A percentile compares a stretch with the other conserved stretches of the same genome.
Conservation (phyloP, 1,284 basidiomycete genomes). For the Meira nashicola region DNA sequence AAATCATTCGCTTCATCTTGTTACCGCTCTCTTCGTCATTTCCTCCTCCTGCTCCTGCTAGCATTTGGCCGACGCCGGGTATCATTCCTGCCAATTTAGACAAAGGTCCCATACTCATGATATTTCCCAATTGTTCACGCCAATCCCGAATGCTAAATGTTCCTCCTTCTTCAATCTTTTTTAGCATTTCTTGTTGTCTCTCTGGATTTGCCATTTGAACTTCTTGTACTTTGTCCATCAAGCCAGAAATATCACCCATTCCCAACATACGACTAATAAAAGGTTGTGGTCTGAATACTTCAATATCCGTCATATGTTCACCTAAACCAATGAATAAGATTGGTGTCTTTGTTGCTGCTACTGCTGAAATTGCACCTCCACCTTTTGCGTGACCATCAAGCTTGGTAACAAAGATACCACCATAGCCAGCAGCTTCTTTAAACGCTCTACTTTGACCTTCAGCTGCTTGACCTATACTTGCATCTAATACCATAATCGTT, state of each 20-base stretch:
- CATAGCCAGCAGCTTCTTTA: constrained; percentile 96
- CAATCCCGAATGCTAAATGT: constrained; percentile 94
- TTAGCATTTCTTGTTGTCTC: constrained; percentile 95
- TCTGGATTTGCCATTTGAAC: constrained; percentile 60
- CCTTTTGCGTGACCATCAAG: constrained; percentile 99
- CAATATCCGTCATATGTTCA: constrained; percentile 92
- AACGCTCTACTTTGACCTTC: constrained; percentile 93
- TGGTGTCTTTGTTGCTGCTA: constrained; percentile 95
- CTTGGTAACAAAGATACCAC: constrained; percentile 98
- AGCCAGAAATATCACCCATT: constrained; percentile 88
- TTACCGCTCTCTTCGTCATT: constrained; percentile 82
- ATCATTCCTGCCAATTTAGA: constrained; percentile 99
- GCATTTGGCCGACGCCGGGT: constrained; percentile 83
- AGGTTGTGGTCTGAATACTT: constrained; percentile 89
- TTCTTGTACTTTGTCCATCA: constrained; percentile 67
- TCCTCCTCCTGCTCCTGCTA: constrained; percentile 60
- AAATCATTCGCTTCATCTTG: constrained; percentile 93
- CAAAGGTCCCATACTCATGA: constrained; percentile 98
- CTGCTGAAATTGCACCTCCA: constrained; percentile 97
- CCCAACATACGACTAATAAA: constrained; percentile 96
- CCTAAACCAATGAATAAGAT: constrained; percentile 98
- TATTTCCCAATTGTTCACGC: constrained; percentile 92
- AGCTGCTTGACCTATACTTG: constrained; percentile 78
- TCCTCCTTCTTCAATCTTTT: constrained; percentile 88
- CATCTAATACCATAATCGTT: constrained; percentile 57